Percentiles rank a stretch among this genome's conserved stretches.
Evolutionary conservation across 1,284 basidiomycete genomes (phyloP).

Genomic region (Termitomyces sp.): DNA sequence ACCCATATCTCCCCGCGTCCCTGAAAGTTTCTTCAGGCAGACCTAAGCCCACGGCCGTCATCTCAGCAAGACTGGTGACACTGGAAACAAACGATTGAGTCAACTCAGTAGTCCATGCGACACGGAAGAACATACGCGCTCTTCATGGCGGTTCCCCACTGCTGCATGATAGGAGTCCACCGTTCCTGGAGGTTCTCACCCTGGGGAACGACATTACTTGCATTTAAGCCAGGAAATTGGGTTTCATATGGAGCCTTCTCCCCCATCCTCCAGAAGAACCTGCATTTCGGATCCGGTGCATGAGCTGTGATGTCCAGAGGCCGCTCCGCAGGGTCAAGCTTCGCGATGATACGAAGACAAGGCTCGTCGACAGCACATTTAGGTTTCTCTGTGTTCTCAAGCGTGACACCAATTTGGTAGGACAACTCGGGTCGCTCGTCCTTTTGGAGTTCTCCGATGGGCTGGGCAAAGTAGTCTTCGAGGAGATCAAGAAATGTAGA

Average conservation of each 20-base stretch:
- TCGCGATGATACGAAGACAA: conserved; percentile 67
- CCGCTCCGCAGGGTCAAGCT: conserved; percentile 69
- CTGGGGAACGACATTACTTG: conserved; percentile 75
- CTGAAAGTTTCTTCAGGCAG: conserved; percentile 63
- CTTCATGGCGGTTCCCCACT: conserved; percentile 85
- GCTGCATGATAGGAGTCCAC: conserved; percentile 70
- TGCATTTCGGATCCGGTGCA: conserved; percentile 84
- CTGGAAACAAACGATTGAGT: conserved; percentile 31
- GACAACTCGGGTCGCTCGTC: conserved; percentile 79
- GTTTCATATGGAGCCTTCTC: conserved; percentile 73
- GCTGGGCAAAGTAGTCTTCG: conserved; percentile 84
- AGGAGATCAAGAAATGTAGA: conserved; percentile 74
- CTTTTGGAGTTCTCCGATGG: conserved; percentile 51
- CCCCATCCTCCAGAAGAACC: conserved; percentile 90
- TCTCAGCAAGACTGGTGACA: conserved; percentile 75
- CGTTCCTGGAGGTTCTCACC: conserved; percentile 46
- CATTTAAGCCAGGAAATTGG: conserved; percentile 68
- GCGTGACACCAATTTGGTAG: conserved; percentile 80
- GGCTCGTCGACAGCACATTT: conserved; percentile 78
- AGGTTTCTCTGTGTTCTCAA: conserved; percentile 91
- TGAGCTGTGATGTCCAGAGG: conserved; percentile 78
- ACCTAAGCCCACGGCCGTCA: conserved; percentile 79
- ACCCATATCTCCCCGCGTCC: conserved; percentile 81
- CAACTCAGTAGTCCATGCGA: background rate
- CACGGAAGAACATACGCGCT: conserved; percentile 52